Evolutionary conservation across 2,329 filamentous ascomycete species (phyloP), one percentile per base, ranked within the genome.

Genomic region (Fusarium buharicum): DNA sequence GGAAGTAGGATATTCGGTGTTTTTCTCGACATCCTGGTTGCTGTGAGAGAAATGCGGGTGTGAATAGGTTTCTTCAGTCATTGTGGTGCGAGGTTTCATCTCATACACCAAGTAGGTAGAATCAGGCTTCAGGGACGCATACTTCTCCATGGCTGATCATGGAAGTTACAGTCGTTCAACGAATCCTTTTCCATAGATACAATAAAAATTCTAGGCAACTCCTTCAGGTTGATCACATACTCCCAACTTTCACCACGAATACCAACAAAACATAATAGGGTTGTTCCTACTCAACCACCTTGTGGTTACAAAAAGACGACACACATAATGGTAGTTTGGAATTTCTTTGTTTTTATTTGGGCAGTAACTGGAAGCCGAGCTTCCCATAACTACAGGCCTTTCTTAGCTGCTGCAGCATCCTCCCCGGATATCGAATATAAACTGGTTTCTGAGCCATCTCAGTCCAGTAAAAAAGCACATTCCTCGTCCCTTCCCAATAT

Each of bases 401-500:
- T 22, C 20, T 4, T 22, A 22, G 20, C 20, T 22, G 20, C 20
- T 22, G 20, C 20, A 22, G 20, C 6, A 22, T 22, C 20, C 20
- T 22, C 20, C 20, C 41, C 38, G 40, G 53, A 60, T 67, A 64
- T 67, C 59, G 54, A 53, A 52, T 60, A 59, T 64, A 51, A 54
- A 55, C 55, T 56, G 55, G 48, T 50, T 39, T 41, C 52, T 50
- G 36, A 60, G 45, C 59, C 50, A 58, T 54, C 54, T 57, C 65
- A 64, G 64, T 50, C 55, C 62, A 64, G 50, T 55, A 60, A 50
- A 59, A 59, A 62, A 64, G 51, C 55, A 58, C 43, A 51, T 59
- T 59, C 53, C 55, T 56, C 62, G 50, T 55, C 50, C 64, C 48
- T 69, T 65, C 61, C 61, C 62, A 49, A 48, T 57, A 67, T 55